A percentile compares a stretch with the other conserved stretches of the same genome.
phyloP scores from a whole-genome alignment of 1,139 yeast genomes.

The Saccharomyces hybrid region DNA sequence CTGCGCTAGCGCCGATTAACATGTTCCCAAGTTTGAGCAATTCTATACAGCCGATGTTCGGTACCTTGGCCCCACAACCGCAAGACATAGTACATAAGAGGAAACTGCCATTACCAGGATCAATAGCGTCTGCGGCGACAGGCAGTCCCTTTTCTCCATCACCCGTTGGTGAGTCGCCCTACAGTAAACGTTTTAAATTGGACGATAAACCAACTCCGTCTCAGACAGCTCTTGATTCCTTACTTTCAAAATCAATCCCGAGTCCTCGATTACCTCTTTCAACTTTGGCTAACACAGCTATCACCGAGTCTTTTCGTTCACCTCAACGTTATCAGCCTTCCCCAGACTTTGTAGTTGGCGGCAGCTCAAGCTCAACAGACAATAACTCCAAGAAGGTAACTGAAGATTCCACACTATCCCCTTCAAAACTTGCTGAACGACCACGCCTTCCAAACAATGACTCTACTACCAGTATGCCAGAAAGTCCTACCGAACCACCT shows the following conservation, averaged over 20 bases:
- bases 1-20: slow-evolving; percentile 7
- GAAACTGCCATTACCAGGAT: slow-evolving; percentile 18
- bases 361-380: slow-evolving; percentile 4
- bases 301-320: slow-evolving; percentile 1
- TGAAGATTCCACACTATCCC: not conserved
- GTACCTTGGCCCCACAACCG: not conserved
- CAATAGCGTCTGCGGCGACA: slow-evolving; percentile 9
- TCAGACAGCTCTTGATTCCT: slow-evolving; percentile 27
- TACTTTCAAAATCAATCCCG: slow-evolving; percentile 23
- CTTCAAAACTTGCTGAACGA: slow-evolving; percentile 5
- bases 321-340: not conserved
- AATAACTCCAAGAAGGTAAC: not conserved
- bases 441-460: slow-evolving; percentile 3
- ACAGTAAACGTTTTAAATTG: slow-evolving; percentile 19
- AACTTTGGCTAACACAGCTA: slow-evolving; percentile 6
- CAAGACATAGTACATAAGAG: slow-evolving; percentile 14
- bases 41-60: not conserved
- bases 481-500: slow-evolving; percentile 1
- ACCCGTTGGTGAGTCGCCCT: slow-evolving; percentile 20
- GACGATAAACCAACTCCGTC: slow-evolving; percentile 29
- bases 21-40: not conserved
- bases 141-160: slow-evolving; percentile 21
- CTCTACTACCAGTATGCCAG: slow-evolving; percentile 7
- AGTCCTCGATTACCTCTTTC: slow-evolving; percentile 19
- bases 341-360: not conserved